A percentile compares a stretch with the other conserved stretches of the same genome.
Conservation (phyloP, 306 rosid species). For the Sphenostylis stenocarpa region DNA sequence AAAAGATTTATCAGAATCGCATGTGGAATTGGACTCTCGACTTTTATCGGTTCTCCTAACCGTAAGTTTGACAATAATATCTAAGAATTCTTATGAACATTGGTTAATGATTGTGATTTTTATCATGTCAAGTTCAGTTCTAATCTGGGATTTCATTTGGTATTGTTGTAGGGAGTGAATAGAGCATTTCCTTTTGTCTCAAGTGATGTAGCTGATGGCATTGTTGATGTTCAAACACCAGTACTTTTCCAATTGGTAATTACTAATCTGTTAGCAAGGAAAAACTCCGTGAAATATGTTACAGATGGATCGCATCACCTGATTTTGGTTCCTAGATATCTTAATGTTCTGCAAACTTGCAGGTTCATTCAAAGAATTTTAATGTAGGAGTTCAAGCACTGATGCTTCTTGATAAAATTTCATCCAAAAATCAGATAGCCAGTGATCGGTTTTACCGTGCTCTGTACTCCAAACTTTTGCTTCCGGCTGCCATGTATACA, state of each 20-base stretch:
- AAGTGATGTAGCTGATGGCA: constrained; percentile 87
- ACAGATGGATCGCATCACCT: constrained; percentile 5
- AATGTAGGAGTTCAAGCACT: constrained; percentile 93
- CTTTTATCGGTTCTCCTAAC: constrained; percentile 84
- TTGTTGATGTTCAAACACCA: constrained; percentile 91
- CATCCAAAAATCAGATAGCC: constrained; percentile 87
- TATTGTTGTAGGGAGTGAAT: constrained; percentile 77
- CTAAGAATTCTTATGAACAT: neutral
- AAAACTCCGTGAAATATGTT: neutral
- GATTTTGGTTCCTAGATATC: constrained; percentile 22
- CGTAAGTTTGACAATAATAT: constrained; percentile 42
- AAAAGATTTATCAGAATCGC: constrained; percentile 51
- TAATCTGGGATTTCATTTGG: neutral
- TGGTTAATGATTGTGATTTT: constrained; percentile 3
- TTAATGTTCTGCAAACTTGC: constrained; percentile 35
- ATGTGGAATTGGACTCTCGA: constrained; percentile 80
- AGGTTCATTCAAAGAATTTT: constrained; percentile 95
- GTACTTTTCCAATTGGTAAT: constrained; percentile 85
- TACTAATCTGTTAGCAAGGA: constrained; percentile 17
- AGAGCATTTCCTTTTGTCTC: constrained; percentile 93
- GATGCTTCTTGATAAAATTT: constrained; percentile 94
- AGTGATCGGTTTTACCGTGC: constrained; percentile 95
- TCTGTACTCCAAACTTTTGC: constrained; percentile 80
- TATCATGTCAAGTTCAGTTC: neutral
- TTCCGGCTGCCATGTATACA: constrained; percentile 88